Conservation (phyloP, 331 rosid genomes). For the Pyracantha coccinea region DNA sequence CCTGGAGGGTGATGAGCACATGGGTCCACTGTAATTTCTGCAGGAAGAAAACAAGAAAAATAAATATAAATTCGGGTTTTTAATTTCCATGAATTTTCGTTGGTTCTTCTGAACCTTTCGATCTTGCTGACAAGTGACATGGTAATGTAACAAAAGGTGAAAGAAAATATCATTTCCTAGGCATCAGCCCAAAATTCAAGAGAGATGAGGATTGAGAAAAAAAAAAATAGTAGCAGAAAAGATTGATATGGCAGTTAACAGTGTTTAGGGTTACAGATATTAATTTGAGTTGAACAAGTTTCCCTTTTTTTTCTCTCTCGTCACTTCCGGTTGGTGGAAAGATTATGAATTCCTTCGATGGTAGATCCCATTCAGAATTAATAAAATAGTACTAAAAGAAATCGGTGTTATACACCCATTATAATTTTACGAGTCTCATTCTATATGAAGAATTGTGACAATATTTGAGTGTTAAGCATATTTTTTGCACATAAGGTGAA, state of each 20-base stretch:
- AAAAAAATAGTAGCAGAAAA: not conserved
- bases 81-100: not conserved
- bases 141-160: not conserved
- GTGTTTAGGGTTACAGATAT: not conserved
- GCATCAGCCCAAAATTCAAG: not conserved
- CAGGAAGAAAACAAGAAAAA: not conserved
- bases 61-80: not conserved
- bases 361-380: not conserved
- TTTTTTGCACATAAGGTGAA: too few species aligned
- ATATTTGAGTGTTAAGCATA: too few species aligned
- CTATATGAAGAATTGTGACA: too few species aligned
- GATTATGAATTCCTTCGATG: not conserved
- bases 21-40: slow-evolving; percentile 22
- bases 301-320: not conserved
- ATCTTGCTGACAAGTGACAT: too few species aligned
- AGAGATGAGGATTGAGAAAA: not conserved
- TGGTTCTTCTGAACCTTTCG: too few species aligned
- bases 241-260: not conserved
- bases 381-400: not conserved
- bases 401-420: too few species aligned
- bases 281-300: not conserved
- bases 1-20: slow-evolving; percentile 22
- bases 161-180: not conserved
- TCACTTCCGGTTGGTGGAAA: not conserved
- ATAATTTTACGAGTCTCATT: too few species aligned